Base-by-base conservation (phyloP, 495 filamentous ascomycete species). In the Aspergillus leporis region DNA sequence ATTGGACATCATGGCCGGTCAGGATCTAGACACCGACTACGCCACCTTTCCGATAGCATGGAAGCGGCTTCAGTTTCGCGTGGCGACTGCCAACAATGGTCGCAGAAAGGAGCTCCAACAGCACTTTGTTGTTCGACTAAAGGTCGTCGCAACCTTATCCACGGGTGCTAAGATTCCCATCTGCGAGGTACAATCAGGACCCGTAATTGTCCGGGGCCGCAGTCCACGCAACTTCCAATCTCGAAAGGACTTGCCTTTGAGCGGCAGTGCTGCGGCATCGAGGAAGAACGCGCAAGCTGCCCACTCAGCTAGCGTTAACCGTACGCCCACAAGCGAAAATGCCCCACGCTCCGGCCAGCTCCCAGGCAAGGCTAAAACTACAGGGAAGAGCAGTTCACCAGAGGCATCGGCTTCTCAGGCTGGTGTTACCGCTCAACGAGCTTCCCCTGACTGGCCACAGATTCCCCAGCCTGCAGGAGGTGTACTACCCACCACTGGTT, bases 41-140 rank as follows among this genome's bases (percentile, higher is more conserved):
- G 84, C 89, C 22, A 91, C 87, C 31, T 92, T 93, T 64, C 90
- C 90, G 3, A 87, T 96, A 41, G 85, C 89, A 18, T 97, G 92
- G 92, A 96, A 95, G 72, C 81, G 92, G 19, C 74, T 97, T 53
- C 92, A 97, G 69, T 97, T 97, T 66, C 90, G 93, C 55, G 90
- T 93, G 48, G 92, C 92, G 3, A 97, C 92, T 7, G 92, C 92
- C 22, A 86, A 91, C 70, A 91, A 91, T 61, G 88, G 88, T 21
- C 85, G 89, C 55, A 77, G 89, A 47, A 89, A 90, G 75, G 89
- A 91, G 67, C 80, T 92, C 28, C 89, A 92, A 66, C 89, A 92
- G 62, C 89, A 92, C 71, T 92, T 92, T 65, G 85, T 90, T 28
- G 80, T 91, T 52, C 83, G 88, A 46, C 78, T 92, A 61, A 88